Evolutionary conservation across 371 early-diverging fungal genomes (phyloP).

Genomic region (Mucor racemosus): DNA sequence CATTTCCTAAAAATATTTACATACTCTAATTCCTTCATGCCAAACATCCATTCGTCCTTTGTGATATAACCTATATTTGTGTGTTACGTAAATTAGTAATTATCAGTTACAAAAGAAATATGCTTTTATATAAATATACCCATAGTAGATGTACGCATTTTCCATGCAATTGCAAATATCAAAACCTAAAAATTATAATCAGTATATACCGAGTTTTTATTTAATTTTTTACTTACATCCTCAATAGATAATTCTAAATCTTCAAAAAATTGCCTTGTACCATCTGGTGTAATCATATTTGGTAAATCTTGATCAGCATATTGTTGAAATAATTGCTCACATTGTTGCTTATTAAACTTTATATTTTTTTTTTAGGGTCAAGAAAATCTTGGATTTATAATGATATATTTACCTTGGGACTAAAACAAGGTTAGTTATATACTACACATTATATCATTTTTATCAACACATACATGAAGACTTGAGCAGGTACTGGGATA

Average conservation of each 20-base stretch:
- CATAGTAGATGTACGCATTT: conserved; percentile 66
- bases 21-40: conserved; percentile 67
- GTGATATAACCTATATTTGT: conserved; percentile 59
- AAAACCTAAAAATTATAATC: conserved; percentile 42
- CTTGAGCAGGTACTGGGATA: conserved; percentile 9
- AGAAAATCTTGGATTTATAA: background rate
- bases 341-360: conserved; percentile 43
- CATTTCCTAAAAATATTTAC: background rate
- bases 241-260: conserved; percentile 50
- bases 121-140: conserved; percentile 33
- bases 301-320: conserved; percentile 50
- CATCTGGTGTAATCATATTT: conserved; percentile 46
- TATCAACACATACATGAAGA: background rate
- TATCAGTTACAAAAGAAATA: too few relatives aligned
- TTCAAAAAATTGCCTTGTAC: conserved; percentile 45
- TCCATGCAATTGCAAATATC: conserved; percentile 67
- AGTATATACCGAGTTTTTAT: background rate
- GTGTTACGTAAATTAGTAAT: background rate
- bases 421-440: background rate
- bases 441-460: too few relatives aligned
- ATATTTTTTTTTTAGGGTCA: background rate
- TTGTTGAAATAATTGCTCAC: conserved; percentile 37
- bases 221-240: conserved; percentile 30
- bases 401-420: conserved; percentile 20
- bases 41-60: conserved; percentile 68